Evolutionary conservation across 2,329 filamentous ascomycete species (phyloP).

Genomic region (Chaetomium globosum): DNA sequence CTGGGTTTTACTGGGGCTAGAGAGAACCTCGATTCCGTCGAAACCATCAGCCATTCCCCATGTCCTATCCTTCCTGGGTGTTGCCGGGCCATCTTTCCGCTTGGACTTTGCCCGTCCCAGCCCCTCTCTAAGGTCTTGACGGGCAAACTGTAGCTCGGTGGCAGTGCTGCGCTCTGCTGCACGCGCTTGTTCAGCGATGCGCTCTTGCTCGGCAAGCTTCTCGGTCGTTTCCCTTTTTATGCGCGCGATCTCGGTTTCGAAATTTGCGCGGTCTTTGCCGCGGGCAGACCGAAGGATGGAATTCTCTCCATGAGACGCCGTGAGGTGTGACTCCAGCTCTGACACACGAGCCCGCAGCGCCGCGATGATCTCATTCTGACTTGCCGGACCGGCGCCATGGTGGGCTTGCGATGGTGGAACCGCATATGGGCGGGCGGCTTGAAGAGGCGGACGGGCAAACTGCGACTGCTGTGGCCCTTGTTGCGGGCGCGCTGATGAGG

Average conservation of each 20-base stretch:
- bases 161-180: constrained; percentile 66
- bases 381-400: constrained; percentile 33
- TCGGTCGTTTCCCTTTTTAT: constrained; percentile 67
- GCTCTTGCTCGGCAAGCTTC: constrained; percentile 64
- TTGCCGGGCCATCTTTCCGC: constrained; percentile 49
- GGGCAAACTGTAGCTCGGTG: constrained; percentile 72
- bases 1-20: constrained; percentile 57
- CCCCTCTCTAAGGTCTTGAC: constrained; percentile 70
- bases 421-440: constrained; percentile 39
- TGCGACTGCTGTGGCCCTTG: constrained; percentile 46
- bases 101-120: constrained; percentile 49
- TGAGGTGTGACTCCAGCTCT: constrained; percentile 59
- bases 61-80: constrained; percentile 64
- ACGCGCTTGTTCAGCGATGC: constrained; percentile 64
- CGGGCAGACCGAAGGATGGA: constrained; percentile 74
- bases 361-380: constrained; percentile 46
- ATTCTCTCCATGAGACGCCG: constrained; percentile 69
- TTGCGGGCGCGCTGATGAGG: constrained; percentile 33
- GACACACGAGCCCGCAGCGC: constrained; percentile 57
- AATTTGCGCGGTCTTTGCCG: constrained; percentile 62
- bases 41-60: constrained; percentile 74
- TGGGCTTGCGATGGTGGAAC: constrained; percentile 42
- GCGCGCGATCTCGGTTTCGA: constrained; percentile 63
- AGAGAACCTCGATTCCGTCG: constrained; percentile 64
- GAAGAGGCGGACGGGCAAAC: constrained; percentile 45